Conservation (phyloP, 306 rosid species). For the Styphnolobium japonicum region DNA sequence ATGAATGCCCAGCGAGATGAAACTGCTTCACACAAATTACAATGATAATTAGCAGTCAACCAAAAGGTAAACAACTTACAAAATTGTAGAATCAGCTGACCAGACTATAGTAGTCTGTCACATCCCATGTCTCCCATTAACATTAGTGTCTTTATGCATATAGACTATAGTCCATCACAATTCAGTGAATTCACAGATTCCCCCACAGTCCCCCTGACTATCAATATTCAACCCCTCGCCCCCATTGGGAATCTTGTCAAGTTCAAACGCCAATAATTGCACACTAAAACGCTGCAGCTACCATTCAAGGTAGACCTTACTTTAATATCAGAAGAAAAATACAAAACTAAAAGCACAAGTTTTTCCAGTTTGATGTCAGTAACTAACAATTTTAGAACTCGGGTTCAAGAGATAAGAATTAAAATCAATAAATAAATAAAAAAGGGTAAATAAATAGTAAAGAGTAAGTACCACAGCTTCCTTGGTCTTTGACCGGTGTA, state of each 20-base stretch:
- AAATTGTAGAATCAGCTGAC: neutral
- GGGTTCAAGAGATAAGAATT: neutral
- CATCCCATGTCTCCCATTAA: neutral
- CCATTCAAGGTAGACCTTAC: neutral
- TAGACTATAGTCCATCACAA: neutral
- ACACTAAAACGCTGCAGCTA: neutral
- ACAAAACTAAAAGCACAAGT: neutral
- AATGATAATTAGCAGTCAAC: neutral
- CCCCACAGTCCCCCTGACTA: neutral
- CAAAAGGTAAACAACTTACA: neutral
- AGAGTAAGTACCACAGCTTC: slow-evolving; percentile 62
- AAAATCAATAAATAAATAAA: neutral
- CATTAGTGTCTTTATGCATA: neutral
- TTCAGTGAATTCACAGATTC: neutral
- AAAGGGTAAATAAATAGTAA: neutral
- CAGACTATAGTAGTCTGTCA: neutral
- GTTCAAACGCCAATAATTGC: neutral
- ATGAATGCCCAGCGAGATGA: too few relatives aligned
- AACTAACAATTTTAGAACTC: neutral
- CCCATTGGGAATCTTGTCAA: neutral
- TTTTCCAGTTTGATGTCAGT: neutral
- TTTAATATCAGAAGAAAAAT: neutral
- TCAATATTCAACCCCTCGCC: neutral
- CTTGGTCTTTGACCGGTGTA: slow-evolving; percentile 78
- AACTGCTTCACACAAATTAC: too few relatives aligned